phyloP scores from a whole-genome alignment of 257 asterid species.

The Solanum neorickii region DNA sequence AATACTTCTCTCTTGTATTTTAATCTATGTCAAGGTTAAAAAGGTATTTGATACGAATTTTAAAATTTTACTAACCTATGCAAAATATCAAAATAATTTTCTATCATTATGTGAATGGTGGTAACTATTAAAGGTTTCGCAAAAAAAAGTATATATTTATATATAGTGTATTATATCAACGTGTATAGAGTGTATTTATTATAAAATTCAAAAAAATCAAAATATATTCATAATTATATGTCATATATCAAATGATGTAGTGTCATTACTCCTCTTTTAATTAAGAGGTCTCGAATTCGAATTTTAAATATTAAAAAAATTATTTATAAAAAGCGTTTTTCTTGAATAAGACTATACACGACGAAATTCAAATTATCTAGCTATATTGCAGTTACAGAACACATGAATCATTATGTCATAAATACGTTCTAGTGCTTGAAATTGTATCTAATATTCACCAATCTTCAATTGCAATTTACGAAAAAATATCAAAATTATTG shows the following conservation, averaged over 20 bases:
- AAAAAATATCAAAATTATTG: background rate
- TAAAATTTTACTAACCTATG: background rate
- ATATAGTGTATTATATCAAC: background rate
- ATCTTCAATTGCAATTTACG: background rate
- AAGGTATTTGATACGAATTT: background rate
- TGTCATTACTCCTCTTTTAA: background rate
- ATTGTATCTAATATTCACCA: background rate
- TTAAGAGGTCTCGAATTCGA: background rate
- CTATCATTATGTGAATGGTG: background rate
- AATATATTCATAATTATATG: background rate
- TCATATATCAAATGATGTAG: background rate
- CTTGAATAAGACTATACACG: rapidly evolving
- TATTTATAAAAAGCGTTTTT: rapidly evolving
- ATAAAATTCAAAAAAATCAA: background rate
- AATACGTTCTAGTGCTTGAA: background rate
- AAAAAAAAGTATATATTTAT: background rate
- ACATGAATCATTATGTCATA: background rate
- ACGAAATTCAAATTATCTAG: background rate
- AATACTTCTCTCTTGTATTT: background rate
- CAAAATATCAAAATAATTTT: background rate
- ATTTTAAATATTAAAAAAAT: rapidly evolving
- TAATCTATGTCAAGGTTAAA: background rate
- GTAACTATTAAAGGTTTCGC: background rate
- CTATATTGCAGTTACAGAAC: background rate
- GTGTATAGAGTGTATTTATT: background rate